Evolutionary conservation across 2,329 filamentous ascomycete genomes (phyloP).

Genomic region (Paramyrothecium sp.): DNA sequence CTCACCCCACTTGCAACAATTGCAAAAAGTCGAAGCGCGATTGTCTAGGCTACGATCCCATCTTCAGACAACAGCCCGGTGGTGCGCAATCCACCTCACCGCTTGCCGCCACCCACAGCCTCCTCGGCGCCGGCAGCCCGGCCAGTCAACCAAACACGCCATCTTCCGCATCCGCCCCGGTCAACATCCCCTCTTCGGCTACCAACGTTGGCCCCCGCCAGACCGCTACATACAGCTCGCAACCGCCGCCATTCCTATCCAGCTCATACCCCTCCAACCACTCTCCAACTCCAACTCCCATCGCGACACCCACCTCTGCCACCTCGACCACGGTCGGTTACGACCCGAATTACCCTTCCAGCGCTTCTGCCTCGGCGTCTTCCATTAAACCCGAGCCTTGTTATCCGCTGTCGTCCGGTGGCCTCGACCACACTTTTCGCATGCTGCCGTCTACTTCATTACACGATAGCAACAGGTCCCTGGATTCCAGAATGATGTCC

Average conservation of each 20-base stretch:
- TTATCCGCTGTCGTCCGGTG: conserved; percentile 56
- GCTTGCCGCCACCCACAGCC: conserved; percentile 51
- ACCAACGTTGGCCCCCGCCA: conserved; percentile 21
- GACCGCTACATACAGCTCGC: conserved; percentile 43
- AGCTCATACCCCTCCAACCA: conserved; percentile 34
- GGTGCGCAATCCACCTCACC: conserved; percentile 51
- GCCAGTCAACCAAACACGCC: conserved; percentile 30
- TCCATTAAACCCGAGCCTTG: conserved; percentile 34
- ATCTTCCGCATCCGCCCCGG: conserved; percentile 25
- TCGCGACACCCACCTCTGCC: conserved; percentile 28
- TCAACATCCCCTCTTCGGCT: conserved; percentile 17
- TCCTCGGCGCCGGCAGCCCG: conserved; percentile 19
- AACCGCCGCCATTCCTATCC: conserved; percentile 42
- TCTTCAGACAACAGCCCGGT: conserved; percentile 73
- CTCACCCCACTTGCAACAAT: conserved; percentile 86
- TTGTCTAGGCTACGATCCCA: conserved; percentile 82
- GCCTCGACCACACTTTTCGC: conserved; percentile 68
- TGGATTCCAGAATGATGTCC: conserved; percentile 24
- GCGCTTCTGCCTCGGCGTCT: conserved; percentile 23
- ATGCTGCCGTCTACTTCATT: conserved; percentile 23
- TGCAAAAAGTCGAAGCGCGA: conserved; percentile 88
- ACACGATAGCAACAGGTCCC: conserved; percentile 20
- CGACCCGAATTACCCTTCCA: conserved; percentile 28
- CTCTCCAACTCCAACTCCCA: conserved; percentile 28
- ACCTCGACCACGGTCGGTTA: conserved; percentile 22